These are phyloP conservation scores for Craterostigma plantagineum DNA, from an alignment of 257 asterid species.

Conservation along the genomic window DNA sequence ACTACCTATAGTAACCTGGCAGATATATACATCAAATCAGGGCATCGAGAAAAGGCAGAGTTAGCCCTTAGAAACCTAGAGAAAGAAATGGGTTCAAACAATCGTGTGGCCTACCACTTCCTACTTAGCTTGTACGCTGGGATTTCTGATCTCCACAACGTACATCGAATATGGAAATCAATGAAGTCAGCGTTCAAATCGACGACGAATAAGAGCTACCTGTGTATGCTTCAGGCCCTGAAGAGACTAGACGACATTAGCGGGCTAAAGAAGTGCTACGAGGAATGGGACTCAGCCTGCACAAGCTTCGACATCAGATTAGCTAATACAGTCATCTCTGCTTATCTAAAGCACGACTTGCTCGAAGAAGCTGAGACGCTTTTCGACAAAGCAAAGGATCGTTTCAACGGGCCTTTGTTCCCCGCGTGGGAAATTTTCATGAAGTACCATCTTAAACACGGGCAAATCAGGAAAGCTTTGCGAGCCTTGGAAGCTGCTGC, in stretches of 20 bases:
- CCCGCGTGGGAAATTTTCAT: slow-evolving; percentile 33
- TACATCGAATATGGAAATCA: slow-evolving; percentile 48
- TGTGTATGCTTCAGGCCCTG: slow-evolving; percentile 53
- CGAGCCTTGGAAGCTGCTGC: slow-evolving; percentile 26
- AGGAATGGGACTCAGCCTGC: slow-evolving; percentile 58
- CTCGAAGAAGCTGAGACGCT: slow-evolving; percentile 37
- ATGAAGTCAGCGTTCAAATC: slow-evolving; percentile 25
- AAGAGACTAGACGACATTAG: slow-evolving; percentile 29
- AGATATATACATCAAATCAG: slow-evolving; percentile 27
- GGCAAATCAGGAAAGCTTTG: slow-evolving; percentile 21
- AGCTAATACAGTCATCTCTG: slow-evolving; percentile 27
- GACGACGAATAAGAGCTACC: slow-evolving; percentile 46
- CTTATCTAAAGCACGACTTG: slow-evolving; percentile 32
- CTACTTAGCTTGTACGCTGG: slow-evolving; percentile 50
- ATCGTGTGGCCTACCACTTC: slow-evolving; percentile 45
- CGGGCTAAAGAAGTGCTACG: slow-evolving; percentile 43
- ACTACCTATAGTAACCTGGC: slow-evolving; percentile 64
- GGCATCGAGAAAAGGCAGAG: slow-evolving; percentile 44
- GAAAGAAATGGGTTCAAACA: slow-evolving; percentile 26
- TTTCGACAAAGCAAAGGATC: slow-evolving; percentile 16
- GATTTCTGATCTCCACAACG: slow-evolving; percentile 32
- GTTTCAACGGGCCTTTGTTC: slow-evolving; percentile 41
- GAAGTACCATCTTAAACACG: slow-evolving; percentile 23
- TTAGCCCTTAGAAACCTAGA: slow-evolving; percentile 42
- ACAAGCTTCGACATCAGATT: slow-evolving; percentile 35